phyloP scores from a whole-genome alignment of 2,329 filamentous ascomycete species.

The Blastomyces percursus region DNA sequence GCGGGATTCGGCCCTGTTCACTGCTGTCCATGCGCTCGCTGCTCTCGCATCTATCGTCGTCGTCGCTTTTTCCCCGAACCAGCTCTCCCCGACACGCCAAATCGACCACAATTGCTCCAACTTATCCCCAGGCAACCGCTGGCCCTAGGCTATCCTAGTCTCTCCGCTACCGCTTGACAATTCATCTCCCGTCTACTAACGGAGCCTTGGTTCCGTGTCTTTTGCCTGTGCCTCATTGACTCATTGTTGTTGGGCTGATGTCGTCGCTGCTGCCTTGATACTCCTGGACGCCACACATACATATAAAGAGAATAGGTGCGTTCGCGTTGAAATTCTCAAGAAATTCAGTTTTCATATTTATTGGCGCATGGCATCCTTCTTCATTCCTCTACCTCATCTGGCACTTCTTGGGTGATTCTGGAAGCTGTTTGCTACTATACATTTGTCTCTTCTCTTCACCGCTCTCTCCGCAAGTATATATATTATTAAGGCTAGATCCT shows the following conservation, averaged over 20 bases:
- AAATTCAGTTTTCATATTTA: background rate
- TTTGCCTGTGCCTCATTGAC: background rate
- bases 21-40: background rate
- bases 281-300: too few relatives aligned
- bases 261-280: background rate
- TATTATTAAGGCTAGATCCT: background rate
- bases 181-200: background rate
- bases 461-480: background rate
- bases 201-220: background rate
- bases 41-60: background rate
- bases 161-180: background rate
- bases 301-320: background rate
- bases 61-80: background rate
- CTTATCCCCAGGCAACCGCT: background rate
- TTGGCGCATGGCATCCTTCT: background rate
- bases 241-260: background rate
- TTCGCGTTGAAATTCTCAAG: background rate
- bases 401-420: background rate
- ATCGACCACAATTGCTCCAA: background rate
- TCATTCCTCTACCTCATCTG: background rate
- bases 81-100: background rate
- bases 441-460: background rate
- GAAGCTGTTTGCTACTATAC: background rate
- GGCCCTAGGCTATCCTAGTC: background rate
- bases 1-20: background rate